These are phyloP conservation scores for Penicillium nordicum DNA, from an alignment of 2,329 filamentous ascomycete genomes.

Conservation along the genomic window DNA sequence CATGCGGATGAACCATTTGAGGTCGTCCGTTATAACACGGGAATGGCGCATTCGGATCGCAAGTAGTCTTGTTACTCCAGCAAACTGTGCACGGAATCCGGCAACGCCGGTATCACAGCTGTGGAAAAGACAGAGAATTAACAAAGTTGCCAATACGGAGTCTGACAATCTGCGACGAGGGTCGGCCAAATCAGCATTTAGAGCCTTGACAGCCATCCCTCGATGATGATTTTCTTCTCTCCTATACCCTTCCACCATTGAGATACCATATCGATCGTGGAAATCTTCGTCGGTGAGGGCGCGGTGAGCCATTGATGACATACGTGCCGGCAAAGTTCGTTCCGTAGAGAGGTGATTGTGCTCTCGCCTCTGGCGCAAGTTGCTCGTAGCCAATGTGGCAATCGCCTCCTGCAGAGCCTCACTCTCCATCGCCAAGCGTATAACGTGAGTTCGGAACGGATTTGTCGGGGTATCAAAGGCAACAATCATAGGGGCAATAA, in stretches of 20 bases:
- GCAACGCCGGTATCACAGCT: slow-evolving; percentile 91
- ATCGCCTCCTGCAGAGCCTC: slow-evolving; percentile 88
- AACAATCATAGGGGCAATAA: slow-evolving; percentile 87
- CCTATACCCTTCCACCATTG: slow-evolving; percentile 57
- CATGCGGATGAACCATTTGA: slow-evolving; percentile 79
- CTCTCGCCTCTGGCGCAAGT: slow-evolving; percentile 74
- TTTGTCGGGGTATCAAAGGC: slow-evolving; percentile 83
- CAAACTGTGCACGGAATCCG: slow-evolving; percentile 90
- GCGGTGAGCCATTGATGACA: slow-evolving; percentile 47
- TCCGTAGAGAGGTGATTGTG: slow-evolving; percentile 54
- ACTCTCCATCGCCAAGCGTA: slow-evolving; percentile 72
- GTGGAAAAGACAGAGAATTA: slow-evolving; percentile 86
- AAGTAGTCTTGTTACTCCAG: slow-evolving; percentile 86
- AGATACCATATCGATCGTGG: slow-evolving; percentile 41
- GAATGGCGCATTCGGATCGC: slow-evolving; percentile 66
- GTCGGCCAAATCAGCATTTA: slow-evolving; percentile 82
- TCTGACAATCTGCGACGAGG: slow-evolving; percentile 73
- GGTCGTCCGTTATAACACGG: slow-evolving; percentile 62
- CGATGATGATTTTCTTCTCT: slow-evolving; percentile 81
- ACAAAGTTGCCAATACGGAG: slow-evolving; percentile 79
- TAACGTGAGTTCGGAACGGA: slow-evolving; percentile 78
- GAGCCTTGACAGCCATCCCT: slow-evolving; percentile 72
- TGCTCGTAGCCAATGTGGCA: slow-evolving; percentile 83
- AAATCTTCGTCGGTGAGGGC: slow-evolving; percentile 40
- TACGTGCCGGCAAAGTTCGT: slow-evolving; percentile 49